phyloP scores from a whole-genome alignment of 192 early-diverging fungal species.

The Spinellus fusiger region DNA sequence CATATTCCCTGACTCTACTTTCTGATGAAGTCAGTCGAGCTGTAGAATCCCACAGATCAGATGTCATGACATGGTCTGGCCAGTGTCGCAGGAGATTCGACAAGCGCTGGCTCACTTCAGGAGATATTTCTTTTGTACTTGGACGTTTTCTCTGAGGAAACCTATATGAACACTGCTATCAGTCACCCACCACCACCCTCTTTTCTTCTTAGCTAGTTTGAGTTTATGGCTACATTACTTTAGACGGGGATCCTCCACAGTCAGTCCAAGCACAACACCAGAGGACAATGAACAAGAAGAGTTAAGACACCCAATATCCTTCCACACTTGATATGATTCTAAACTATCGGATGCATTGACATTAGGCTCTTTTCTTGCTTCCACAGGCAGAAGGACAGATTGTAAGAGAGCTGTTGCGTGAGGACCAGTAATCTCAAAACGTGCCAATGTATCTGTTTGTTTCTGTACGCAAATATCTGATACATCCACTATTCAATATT shows the following conservation, averaged over 20 bases:
- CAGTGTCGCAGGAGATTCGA: constrained; percentile 46
- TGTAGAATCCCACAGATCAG: constrained; percentile 53
- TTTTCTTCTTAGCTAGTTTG: neutral
- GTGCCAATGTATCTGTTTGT: constrained; percentile 38
- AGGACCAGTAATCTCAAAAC: constrained; percentile 88
- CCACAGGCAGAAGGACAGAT: constrained; percentile 48
- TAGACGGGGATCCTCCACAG: constrained; percentile 81
- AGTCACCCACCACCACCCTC: neutral
- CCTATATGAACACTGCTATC: constrained; percentile 16
- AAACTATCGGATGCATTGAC: neutral
- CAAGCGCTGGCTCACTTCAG: constrained; percentile 20
- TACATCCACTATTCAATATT: too few species aligned
- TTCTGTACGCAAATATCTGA: constrained; percentile 49
- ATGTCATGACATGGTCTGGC: constrained; percentile 46
- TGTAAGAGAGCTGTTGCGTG: constrained; percentile 70
- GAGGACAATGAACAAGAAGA: constrained; percentile 72
- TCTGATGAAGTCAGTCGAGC: constrained; percentile 34
- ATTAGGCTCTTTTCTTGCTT: neutral
- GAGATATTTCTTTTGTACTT: constrained; percentile 27
- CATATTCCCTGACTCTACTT: constrained; percentile 44
- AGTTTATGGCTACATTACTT: constrained; percentile 29
- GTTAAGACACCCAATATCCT: constrained; percentile 38
- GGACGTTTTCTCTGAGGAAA: constrained; percentile 49
- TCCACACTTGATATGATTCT: constrained; percentile 36
- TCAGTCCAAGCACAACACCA: constrained; percentile 73